Percentiles rank a stretch among this genome's conserved stretches.
These are phyloP conservation scores for Petunia hybrid DNA, from an alignment of 305 asterid genomes.

Conservation along the genomic window DNA sequence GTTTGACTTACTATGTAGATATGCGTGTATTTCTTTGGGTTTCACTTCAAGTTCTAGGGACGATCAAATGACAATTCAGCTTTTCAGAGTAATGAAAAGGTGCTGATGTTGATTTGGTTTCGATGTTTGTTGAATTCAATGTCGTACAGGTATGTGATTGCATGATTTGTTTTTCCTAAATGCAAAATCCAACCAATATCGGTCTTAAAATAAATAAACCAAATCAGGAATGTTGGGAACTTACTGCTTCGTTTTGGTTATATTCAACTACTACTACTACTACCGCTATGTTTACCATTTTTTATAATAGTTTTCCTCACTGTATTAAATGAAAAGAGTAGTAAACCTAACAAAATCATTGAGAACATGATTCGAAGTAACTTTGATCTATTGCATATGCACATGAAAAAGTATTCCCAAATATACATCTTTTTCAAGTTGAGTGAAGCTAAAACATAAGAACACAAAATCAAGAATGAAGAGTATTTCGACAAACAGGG, in stretches of 20 bases:
- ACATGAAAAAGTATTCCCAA: too few species aligned
- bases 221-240: not conserved
- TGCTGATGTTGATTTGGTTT: not conserved
- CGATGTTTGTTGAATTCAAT: not conserved
- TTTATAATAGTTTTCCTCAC: too few species aligned
- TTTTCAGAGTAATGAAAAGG: not conserved
- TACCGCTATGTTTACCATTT: too few species aligned
- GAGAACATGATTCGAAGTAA: too few species aligned
- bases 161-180: not conserved
- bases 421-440: not conserved
- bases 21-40: not conserved
- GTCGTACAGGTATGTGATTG: not conserved
- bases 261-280: not conserved
- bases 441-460: not conserved
- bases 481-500: constrained; percentile 47
- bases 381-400: too few species aligned
- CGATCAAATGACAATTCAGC: not conserved
- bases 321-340: too few species aligned
- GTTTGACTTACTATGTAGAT: not conserved
- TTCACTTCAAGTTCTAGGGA: not conserved
- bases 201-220: not conserved
- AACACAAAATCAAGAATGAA: not conserved
- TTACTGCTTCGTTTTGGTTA: not conserved
- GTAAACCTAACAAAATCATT: too few species aligned
- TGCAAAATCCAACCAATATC: not conserved